These are phyloP conservation scores for Kondoa malvinella DNA, from an alignment of 768 basidiomycete species.

Conservation along the genomic window DNA sequence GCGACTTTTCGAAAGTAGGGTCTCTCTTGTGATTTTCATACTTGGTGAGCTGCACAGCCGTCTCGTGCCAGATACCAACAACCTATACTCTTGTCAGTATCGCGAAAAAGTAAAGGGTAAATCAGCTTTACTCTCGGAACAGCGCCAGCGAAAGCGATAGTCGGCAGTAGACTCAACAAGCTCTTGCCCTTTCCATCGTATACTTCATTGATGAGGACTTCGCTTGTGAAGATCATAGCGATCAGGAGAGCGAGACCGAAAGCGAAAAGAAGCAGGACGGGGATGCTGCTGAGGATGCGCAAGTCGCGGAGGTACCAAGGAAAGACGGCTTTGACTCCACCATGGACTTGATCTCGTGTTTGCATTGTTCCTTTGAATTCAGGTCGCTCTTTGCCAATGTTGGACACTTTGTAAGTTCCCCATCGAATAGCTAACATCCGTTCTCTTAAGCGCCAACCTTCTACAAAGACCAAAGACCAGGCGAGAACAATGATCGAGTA, in stretches of 20 bases:
- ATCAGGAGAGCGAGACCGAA: slow-evolving; percentile 51
- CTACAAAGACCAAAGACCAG: slow-evolving; percentile 74
- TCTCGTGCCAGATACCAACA: slow-evolving; percentile 26
- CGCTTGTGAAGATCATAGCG: slow-evolving; percentile 44
- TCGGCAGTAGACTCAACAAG: slow-evolving; percentile 60
- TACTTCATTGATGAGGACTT: slow-evolving; percentile 55
- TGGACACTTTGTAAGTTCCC: slow-evolving; percentile 56
- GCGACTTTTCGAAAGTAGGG: slow-evolving; percentile 49
- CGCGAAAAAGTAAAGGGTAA: slow-evolving; percentile 39
- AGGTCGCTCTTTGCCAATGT: slow-evolving; percentile 46
- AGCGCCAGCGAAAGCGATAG: slow-evolving; percentile 58
- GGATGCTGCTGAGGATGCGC: slow-evolving; percentile 32
- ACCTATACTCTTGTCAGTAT: background rate
- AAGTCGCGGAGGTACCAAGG: slow-evolving; percentile 61
- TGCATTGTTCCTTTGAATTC: slow-evolving; percentile 37
- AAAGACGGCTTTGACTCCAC: slow-evolving; percentile 29
- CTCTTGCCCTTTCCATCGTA: slow-evolving; percentile 74
- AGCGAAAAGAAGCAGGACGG: slow-evolving; percentile 48
- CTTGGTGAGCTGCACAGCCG: slow-evolving; percentile 52
- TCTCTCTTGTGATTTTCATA: slow-evolving; percentile 88
- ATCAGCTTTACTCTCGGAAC: slow-evolving; percentile 62
- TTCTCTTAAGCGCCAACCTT: slow-evolving; percentile 80
- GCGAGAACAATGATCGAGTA: slow-evolving; percentile 62
- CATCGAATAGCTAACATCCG: slow-evolving; percentile 64
- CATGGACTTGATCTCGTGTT: slow-evolving; percentile 21